A percentile compares a stretch with the other conserved stretches of the same genome.
Evolutionary conservation across 345 rosid genomes (phyloP).

Genomic region (Citrus unshiu): DNA sequence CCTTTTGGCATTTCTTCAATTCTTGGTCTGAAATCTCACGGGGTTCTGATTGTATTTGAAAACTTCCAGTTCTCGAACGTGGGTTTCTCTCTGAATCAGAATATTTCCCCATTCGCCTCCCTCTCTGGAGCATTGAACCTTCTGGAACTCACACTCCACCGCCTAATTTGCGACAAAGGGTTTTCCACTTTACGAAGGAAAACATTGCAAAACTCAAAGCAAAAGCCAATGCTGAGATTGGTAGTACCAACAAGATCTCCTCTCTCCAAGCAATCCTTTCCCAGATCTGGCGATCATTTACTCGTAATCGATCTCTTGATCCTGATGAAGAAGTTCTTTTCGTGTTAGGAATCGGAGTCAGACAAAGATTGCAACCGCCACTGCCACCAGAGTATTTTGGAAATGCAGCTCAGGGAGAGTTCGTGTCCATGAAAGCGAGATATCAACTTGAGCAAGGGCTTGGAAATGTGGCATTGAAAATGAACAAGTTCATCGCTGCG

Average conservation of each 20-base stretch:
- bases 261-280: constrained; percentile 25
- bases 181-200: constrained; percentile 26
- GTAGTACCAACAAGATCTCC: constrained; percentile 7
- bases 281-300: constrained; percentile 17
- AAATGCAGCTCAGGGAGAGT: not conserved
- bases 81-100: too few species aligned
- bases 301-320: not conserved
- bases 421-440: not conserved
- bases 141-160: too few species aligned
- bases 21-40: constrained; percentile 39
- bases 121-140: constrained; percentile 8
- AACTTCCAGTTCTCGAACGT: constrained; percentile 9
- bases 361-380: too few species aligned
- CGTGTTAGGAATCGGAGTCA: not conserved
- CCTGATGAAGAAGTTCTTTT: not conserved
- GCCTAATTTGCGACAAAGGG: constrained; percentile 1
- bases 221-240: constrained; percentile 27
- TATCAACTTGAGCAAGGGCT: not conserved
- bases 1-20: constrained; percentile 38
- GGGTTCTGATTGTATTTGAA: not conserved
- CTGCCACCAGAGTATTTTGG: constrained; percentile 13
- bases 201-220: constrained; percentile 28
- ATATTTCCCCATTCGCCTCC: constrained; percentile 8
- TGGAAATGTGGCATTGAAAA: too few species aligned
- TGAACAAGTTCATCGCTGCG: too few species aligned